These are phyloP conservation scores for Colletotrichum sp. DNA, from an alignment of 2,329 filamentous ascomycete species.

Conservation along the genomic window DNA sequence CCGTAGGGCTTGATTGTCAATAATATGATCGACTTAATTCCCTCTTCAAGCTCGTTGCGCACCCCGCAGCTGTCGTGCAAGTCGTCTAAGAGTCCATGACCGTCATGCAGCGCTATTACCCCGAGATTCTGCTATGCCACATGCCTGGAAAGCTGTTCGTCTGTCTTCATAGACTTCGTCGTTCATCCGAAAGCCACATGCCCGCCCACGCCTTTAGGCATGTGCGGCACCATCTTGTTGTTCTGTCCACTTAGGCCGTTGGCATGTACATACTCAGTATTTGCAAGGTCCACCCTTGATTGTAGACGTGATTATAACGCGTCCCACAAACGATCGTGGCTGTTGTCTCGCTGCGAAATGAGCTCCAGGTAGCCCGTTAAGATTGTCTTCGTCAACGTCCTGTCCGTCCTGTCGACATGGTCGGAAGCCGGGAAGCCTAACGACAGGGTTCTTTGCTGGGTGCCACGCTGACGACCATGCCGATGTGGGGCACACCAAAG, in stretches of 20 bases:
- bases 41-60: neutral
- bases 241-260: neutral
- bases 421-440: neutral
- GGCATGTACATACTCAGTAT: neutral
- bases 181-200: neutral
- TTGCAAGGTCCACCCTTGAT: neutral
- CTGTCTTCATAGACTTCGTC: neutral
- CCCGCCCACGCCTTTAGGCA: neutral
- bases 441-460: neutral
- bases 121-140: neutral
- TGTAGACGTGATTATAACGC: neutral
- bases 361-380: neutral
- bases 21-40: conserved; percentile 3
- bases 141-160: neutral
- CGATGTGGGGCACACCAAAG: neutral
- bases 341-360: neutral
- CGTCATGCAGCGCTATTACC: neutral
- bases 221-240: neutral
- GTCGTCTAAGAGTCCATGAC: neutral
- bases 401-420: neutral
- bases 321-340: neutral
- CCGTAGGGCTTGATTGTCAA: neutral
- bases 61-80: neutral
- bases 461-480: neutral
- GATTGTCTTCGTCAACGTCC: neutral